phyloP scores from a whole-genome alignment of 164 flowering plant species.

The Sextonia rubra region DNA sequence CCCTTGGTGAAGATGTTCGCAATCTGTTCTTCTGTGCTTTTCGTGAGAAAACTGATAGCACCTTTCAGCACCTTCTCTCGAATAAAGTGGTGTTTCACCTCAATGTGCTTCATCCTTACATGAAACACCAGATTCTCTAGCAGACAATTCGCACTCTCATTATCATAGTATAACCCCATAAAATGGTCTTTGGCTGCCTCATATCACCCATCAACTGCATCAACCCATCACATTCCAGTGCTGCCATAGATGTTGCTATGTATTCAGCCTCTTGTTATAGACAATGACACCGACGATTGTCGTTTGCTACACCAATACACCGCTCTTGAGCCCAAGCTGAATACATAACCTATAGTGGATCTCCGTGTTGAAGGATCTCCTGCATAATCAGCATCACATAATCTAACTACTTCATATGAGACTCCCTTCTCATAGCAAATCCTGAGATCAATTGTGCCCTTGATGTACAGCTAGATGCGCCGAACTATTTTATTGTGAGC shows the following conservation, averaged over 20 bases:
- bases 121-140: background rate
- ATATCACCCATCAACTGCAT: background rate
- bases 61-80: background rate
- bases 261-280: background rate
- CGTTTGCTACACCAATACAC: background rate
- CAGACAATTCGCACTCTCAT: background rate
- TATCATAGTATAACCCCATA: background rate
- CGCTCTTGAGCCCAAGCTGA: too few relatives aligned
- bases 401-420: background rate
- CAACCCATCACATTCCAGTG: background rate
- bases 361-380: too few relatives aligned
- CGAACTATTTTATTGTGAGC: constrained; percentile 1
- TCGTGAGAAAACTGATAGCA: background rate
- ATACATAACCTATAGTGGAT: too few relatives aligned
- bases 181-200: background rate
- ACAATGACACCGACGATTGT: background rate
- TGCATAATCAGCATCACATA: too few relatives aligned
- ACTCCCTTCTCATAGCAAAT: constrained; percentile 1
- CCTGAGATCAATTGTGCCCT: background rate
- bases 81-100: background rate
- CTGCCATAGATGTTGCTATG: background rate
- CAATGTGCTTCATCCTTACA: background rate
- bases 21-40: background rate
- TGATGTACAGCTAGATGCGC: too few relatives aligned
- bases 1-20: background rate